Evolutionary conservation across 2,329 filamentous ascomycete genomes (phyloP).

Genomic region (Teratosphaeria viscida): DNA sequence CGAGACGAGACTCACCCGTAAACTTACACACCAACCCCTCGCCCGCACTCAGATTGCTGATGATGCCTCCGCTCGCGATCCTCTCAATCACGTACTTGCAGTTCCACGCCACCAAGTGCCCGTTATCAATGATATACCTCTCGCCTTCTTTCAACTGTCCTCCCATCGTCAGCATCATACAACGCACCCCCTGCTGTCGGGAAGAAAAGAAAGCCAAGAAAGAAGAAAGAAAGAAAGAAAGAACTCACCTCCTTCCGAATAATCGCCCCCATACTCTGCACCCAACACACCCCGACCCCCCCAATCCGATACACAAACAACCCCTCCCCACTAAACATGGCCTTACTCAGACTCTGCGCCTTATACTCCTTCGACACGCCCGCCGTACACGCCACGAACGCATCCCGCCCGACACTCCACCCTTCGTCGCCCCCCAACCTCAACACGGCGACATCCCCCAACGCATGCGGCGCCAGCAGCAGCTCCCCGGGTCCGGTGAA

Average conservation of each 20-base stretch:
- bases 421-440: slow-evolving; percentile 59
- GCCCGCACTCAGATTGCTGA: slow-evolving; percentile 62
- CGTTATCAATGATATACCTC: slow-evolving; percentile 55
- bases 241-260: slow-evolving; percentile 77
- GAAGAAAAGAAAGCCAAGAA: not conserved
- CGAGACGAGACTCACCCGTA: not conserved
- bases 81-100: slow-evolving; percentile 87
- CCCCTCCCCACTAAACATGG: slow-evolving; percentile 88
- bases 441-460: slow-evolving; percentile 80
- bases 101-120: slow-evolving; percentile 89
- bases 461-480: slow-evolving; percentile 64
- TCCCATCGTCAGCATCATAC: not conserved
- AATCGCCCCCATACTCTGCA: slow-evolving; percentile 89
- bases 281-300: slow-evolving; percentile 73
- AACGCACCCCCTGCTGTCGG: not conserved
- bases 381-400: slow-evolving; percentile 75
- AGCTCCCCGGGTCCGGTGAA: slow-evolving; percentile 89
- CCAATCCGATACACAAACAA: slow-evolving; percentile 80
- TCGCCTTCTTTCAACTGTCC: slow-evolving; percentile 52
- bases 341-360: slow-evolving; percentile 70
- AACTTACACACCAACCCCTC: slow-evolving; percentile 62
- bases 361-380: slow-evolving; percentile 85
- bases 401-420: slow-evolving; percentile 81
- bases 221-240: not conserved
- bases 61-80: slow-evolving; percentile 78